phyloP scores from a whole-genome alignment of 208 protist species.

The Trypanosoma platydactyli region DNA sequence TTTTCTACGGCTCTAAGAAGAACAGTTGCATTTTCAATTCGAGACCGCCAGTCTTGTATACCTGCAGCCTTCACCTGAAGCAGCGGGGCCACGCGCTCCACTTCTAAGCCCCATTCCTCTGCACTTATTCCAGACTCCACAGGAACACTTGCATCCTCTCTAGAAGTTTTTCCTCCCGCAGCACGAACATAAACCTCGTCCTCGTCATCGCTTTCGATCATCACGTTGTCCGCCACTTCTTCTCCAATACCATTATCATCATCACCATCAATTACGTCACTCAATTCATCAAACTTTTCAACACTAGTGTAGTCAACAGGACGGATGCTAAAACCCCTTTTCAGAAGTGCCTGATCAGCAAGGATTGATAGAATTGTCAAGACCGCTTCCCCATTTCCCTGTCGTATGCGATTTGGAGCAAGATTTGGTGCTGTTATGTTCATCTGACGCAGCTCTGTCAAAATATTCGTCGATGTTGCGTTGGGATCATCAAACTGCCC shows the following conservation, averaged over 20 bases:
- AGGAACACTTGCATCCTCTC: conserved; percentile 42
- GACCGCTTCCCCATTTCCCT: conserved; percentile 84
- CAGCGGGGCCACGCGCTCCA: conserved; percentile 84
- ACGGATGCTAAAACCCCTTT: conserved; percentile 56
- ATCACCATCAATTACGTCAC: conserved; percentile 67
- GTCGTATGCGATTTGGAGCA: conserved; percentile 80
- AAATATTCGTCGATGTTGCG: conserved; percentile 79
- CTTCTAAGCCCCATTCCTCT: conserved; percentile 89
- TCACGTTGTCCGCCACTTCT: conserved; percentile 83
- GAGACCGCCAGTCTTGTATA: conserved; percentile 83
- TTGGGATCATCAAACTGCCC: conserved; percentile 92
- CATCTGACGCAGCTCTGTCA: conserved; percentile 77
- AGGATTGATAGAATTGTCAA: conserved; percentile 68
- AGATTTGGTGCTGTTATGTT: conserved; percentile 71
- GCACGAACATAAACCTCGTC: conserved; percentile 79
- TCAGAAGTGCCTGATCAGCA: conserved; percentile 69
- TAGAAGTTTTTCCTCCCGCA: conserved; percentile 35
- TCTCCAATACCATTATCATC: conserved; percentile 54
- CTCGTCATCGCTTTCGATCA: conserved; percentile 87
- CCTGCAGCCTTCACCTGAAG: conserved; percentile 64
- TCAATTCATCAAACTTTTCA: conserved; percentile 80
- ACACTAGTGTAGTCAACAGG: conserved; percentile 76
- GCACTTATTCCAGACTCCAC: conserved; percentile 66
- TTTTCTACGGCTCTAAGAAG: conserved; percentile 86
- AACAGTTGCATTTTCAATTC: conserved; percentile 75